Conservation (phyloP, 805 yeast species). For the Nakazawaea ernobii region DNA sequence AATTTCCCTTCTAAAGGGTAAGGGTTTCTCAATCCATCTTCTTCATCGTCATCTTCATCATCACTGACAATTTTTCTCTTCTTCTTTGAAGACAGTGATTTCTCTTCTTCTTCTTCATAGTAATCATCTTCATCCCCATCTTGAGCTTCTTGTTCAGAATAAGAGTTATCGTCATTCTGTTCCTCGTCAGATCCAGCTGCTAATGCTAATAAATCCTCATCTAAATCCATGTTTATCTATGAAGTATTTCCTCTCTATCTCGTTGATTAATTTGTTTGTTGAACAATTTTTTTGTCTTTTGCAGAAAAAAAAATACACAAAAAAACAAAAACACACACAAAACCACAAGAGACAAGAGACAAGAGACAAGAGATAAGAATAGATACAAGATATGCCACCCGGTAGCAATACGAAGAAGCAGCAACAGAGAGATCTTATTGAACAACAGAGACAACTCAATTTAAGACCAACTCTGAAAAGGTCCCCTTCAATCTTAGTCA, state of each 20-base stretch:
- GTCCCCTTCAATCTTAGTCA: conserved; percentile 90
- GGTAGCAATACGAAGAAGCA: conserved; percentile 4
- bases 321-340: no score
- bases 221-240: conserved; percentile 61
- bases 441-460: conserved; percentile 9
- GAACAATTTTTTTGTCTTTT: not conserved
- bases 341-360: not conserved
- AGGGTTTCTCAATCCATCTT: conserved; percentile 51
- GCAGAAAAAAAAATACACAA: no score
- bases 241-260: not conserved
- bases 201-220: conserved; percentile 92
- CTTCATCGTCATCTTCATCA: conserved; percentile 27
- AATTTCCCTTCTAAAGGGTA: conserved; percentile 93
- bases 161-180: conserved; percentile 26
- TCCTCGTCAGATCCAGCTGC: conserved; percentile 55
- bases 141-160: conserved; percentile 29
- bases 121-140: conserved; percentile 27
- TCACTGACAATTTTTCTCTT: conserved; percentile 22
- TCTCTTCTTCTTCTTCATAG: conserved; percentile 29
- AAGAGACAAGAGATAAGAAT: not conserved
- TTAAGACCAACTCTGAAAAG: conserved; percentile 66
- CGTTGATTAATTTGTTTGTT: not conserved
- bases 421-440: conserved; percentile 5
- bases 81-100: conserved; percentile 26
- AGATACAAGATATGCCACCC: not conserved